A percentile compares a stretch with the other conserved stretches of the same genome.
These are phyloP conservation scores for Phascolomyces articulosus DNA, from an alignment of 371 early-diverging fungal species.

Conservation along the genomic window DNA sequence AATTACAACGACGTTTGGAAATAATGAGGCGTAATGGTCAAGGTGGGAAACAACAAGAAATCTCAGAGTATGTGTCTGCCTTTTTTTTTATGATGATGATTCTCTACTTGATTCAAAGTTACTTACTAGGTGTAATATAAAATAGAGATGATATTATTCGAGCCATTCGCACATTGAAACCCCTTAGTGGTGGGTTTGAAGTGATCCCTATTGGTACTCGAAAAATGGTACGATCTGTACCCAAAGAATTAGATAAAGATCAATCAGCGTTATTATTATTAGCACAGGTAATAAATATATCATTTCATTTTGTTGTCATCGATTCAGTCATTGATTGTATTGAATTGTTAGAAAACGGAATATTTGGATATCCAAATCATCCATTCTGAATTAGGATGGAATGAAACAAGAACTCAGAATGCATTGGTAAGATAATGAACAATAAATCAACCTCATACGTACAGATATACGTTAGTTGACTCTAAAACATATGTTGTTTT, in stretches of 20 bases:
- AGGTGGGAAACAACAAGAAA: constrained; percentile 39
- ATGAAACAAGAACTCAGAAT: constrained; percentile 54
- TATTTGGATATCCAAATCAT: constrained; percentile 64
- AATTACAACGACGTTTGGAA: constrained; percentile 72
- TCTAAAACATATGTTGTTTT: too few relatives aligned
- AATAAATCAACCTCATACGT: background rate
- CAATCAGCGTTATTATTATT: constrained; percentile 67
- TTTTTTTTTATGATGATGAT: too few relatives aligned
- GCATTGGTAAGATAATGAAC: constrained; percentile 37
- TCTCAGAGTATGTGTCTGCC: constrained; percentile 34
- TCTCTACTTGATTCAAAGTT: too few relatives aligned
- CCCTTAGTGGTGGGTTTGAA: constrained; percentile 86
- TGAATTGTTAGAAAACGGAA: constrained; percentile 52
- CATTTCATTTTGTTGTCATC: background rate
- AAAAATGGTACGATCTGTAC: constrained; percentile 88
- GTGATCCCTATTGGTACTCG: constrained; percentile 77
- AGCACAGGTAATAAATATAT: constrained; percentile 72
- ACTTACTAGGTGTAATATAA: too few relatives aligned
- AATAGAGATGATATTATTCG: constrained; percentile 86
- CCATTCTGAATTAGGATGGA: constrained; percentile 61
- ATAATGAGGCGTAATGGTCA: constrained; percentile 56
- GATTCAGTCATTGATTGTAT: background rate
- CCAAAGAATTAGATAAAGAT: constrained; percentile 88
- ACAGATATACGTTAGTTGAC: too few relatives aligned
- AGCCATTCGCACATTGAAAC: constrained; percentile 82